Conservation (phyloP, 2,329 filamentous ascomycete species). For the Coleophoma crateriformis region DNA sequence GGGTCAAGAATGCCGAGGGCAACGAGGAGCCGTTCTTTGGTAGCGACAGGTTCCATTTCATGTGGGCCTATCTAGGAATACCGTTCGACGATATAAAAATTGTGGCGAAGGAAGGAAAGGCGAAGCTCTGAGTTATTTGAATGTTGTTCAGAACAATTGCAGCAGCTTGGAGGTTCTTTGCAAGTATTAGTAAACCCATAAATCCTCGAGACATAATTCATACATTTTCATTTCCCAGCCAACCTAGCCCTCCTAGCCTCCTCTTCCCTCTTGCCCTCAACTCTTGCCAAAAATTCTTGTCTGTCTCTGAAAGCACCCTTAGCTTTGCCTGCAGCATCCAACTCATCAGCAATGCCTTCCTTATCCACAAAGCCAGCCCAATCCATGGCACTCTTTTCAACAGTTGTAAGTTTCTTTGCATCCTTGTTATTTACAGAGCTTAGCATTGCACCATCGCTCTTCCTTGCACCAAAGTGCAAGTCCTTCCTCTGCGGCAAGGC, state of each 20-base stretch:
- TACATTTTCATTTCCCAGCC: neutral
- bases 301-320: slow-evolving; percentile 58
- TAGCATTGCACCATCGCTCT: slow-evolving; percentile 17
- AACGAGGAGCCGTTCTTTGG: slow-evolving; percentile 68
- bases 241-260: slow-evolving; percentile 48
- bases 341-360: slow-evolving; percentile 64
- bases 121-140: neutral
- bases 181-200: too few relatives aligned
- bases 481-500: slow-evolving; percentile 41
- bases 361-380: slow-evolving; percentile 69
- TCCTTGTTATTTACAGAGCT: slow-evolving; percentile 43
- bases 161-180: neutral
- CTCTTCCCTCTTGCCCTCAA: slow-evolving; percentile 56
- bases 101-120: neutral
- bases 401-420: slow-evolving; percentile 62
- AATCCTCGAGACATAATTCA: neutral
- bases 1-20: slow-evolving; percentile 54
- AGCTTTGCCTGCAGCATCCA: slow-evolving; percentile 57
- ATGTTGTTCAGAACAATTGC: neutral
- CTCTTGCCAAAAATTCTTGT: slow-evolving; percentile 61
- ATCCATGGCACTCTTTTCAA: slow-evolving; percentile 69
- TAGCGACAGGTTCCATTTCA: slow-evolving; percentile 66
- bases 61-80: slow-evolving; percentile 62
- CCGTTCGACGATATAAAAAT: slow-evolving; percentile 36
- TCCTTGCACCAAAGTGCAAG: slow-evolving; percentile 50